Base-by-base conservation (phyloP, 164 flowering plant genomes). In the Brasenia schreberi region DNA sequence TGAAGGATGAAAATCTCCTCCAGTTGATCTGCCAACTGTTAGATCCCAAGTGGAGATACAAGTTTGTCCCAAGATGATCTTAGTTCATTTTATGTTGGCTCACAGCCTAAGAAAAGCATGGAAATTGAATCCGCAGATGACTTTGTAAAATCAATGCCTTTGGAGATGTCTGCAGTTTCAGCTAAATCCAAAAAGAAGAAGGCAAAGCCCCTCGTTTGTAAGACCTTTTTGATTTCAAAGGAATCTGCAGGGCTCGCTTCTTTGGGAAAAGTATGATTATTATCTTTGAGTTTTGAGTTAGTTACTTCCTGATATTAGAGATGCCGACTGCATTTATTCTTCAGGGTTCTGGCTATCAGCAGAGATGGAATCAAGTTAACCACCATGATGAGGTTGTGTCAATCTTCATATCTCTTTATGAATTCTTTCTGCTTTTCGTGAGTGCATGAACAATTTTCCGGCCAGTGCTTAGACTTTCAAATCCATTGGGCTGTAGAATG, bases 11-110 rank as follows among this genome's bases (percentile, higher is more conserved):
- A 23, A 81, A 77, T 85, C 78, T 7, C 66, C 68, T 3, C 6
- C 65, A 44, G 68, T 78, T 62, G 89, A 86, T 61, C 70, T 69
- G 45, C 76, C 71, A 59, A 75, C 68, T 33, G 73, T 68, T 44
- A 83, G 77, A 73, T 82, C 67, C 90, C 99, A 65, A 95, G 99
- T 81, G 98, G 92, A 67, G 99, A 92, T 78, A 95, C 97, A 68
- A 85, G 78, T 80, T 90, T 97, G 53, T 90, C 81, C 68, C 98
- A 92, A 77, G 99, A 95, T 81, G 99, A 95, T 66, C 96, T 80
- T 74, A 85, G 85, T 77, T 79, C 87, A 69, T 74, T 85, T 67
- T 83, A 80, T 66, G 92, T 89, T 71, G 97, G 90, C 59, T 79
- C 83, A 7, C 82, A 77, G 43, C 60, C 78, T 43, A 86, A 81